A percentile compares a stretch with the other conserved stretches of the same genome.
Evolutionary conservation across 106 monocot genomes (phyloP).

Genomic region (Phalaenopsis aphrodite): DNA sequence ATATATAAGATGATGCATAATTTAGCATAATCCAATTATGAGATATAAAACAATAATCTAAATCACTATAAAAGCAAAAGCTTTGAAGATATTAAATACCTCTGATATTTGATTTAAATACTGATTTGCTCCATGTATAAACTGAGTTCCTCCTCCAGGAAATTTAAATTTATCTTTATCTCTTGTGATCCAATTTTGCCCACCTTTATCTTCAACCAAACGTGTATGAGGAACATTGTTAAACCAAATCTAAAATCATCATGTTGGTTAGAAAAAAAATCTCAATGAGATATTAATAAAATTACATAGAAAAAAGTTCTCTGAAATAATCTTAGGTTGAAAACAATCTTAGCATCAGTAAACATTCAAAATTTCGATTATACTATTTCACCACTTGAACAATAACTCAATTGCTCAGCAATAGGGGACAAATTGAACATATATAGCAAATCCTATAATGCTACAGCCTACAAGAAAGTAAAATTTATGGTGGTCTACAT

Average conservation of each 20-base stretch:
- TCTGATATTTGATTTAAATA: constrained; percentile 81
- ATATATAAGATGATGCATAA: constrained; percentile 5
- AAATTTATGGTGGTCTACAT: neutral
- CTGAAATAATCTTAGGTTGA: neutral
- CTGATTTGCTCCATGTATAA: constrained; percentile 89
- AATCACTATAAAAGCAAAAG: neutral
- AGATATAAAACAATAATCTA: constrained; percentile 2
- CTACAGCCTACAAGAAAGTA: neutral
- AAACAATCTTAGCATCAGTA: neutral
- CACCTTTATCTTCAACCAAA: constrained; percentile 92
- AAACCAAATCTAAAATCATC: constrained; percentile 65
- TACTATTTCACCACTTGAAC: neutral
- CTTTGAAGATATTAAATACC: constrained; percentile 24
- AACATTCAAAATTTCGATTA: neutral
- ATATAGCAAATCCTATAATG: neutral
- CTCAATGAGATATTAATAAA: neutral
- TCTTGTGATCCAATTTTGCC: constrained; percentile 88
- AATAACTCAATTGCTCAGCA: neutral
- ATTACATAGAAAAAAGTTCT: neutral
- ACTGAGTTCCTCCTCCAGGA: constrained; percentile 96
- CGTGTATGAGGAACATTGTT: constrained; percentile 89
- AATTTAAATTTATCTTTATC: constrained; percentile 86
- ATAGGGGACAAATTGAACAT: neutral
- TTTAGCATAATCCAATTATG: neutral
- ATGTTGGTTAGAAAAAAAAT: neutral